Conservation (phyloP, 495 filamentous ascomycete genomes). For the Recurvomyces mirabilis region DNA sequence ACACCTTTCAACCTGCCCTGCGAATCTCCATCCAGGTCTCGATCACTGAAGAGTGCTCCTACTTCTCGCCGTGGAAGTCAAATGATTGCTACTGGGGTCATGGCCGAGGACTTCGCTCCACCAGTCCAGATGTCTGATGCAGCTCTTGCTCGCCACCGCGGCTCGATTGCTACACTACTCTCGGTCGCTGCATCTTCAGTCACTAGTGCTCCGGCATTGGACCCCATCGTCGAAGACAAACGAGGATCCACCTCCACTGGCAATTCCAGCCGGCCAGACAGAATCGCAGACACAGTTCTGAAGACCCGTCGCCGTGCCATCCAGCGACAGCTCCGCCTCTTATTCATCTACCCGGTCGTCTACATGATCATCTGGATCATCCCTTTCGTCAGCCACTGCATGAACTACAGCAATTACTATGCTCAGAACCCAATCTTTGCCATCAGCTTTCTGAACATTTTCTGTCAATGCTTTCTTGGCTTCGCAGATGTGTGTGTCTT, state of each 20-base stretch:
- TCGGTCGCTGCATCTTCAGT: conserved; percentile 1
- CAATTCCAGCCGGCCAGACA: background rate
- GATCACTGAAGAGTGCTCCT: background rate
- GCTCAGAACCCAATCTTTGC: conserved; percentile 40
- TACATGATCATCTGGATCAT: conserved; percentile 63
- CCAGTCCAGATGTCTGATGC: background rate
- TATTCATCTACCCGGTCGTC: conserved; percentile 61
- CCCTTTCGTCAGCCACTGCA: conserved; percentile 53
- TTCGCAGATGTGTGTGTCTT: conserved; percentile 59
- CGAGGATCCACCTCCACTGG: background rate
- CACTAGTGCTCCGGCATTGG: background rate
- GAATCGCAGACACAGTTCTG: background rate
- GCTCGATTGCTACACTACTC: conserved; percentile 7
- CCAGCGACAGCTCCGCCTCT: conserved; percentile 51
- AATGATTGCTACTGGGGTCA: conserved; percentile 2
- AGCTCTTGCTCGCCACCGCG: conserved; percentile 3
- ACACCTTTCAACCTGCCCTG: conserved; percentile 5
- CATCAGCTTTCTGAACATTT: conserved; percentile 43
- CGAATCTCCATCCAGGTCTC: background rate
- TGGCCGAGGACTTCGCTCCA: conserved; percentile 13
- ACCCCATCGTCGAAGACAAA: conserved; percentile 10
- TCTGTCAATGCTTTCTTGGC: conserved; percentile 49
- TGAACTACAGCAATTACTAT: conserved; percentile 46
- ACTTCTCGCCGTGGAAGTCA: conserved; percentile 10
- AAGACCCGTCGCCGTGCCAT: conserved; percentile 34